Percentiles rank a stretch among this genome's conserved stretches.
phyloP scores from a whole-genome alignment of 768 basidiomycete genomes.

The Suillus cothurnatus region DNA sequence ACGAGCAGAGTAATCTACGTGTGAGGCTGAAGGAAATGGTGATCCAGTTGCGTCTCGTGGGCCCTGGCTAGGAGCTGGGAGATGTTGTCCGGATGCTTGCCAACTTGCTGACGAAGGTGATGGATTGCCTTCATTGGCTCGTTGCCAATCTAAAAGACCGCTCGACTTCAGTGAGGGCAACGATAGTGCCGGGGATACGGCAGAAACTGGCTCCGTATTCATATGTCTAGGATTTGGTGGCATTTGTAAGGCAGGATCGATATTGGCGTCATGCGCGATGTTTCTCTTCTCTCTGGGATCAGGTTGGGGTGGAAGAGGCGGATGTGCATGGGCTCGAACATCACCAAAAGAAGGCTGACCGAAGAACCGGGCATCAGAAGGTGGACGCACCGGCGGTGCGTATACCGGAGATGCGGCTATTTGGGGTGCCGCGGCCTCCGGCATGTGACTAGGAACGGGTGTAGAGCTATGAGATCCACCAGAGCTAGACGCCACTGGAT shows the following conservation, averaged over 20 bases:
- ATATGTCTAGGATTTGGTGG: conserved; percentile 24
- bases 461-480: background rate
- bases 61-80: conserved; percentile 21
- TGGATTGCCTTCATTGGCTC: conserved; percentile 13
- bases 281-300: conserved; percentile 31
- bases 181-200: conserved; percentile 39
- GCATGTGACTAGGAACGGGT: conserved; percentile 8
- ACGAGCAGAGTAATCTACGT: conserved; percentile 19
- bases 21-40: conserved; percentile 14
- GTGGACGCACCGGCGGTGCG: conserved; percentile 34
- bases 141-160: conserved; percentile 61
- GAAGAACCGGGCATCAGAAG: conserved; percentile 39
- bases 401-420: conserved; percentile 31
- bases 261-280: conserved; percentile 27
- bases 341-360: conserved; percentile 23
- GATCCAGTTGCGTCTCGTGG: conserved; percentile 23
- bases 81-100: conserved; percentile 27
- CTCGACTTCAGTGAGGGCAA: conserved; percentile 77
- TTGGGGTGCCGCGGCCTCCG: conserved; percentile 20
- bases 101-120: conserved; percentile 20
- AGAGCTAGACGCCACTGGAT: background rate
- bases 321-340: conserved; percentile 17
- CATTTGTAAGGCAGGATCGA: conserved; percentile 35
- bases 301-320: conserved; percentile 13
- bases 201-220: conserved; percentile 20